Evolutionary conservation across 192 early-diverging fungal species (phyloP).

Genomic region (Pilaira anomala): DNA sequence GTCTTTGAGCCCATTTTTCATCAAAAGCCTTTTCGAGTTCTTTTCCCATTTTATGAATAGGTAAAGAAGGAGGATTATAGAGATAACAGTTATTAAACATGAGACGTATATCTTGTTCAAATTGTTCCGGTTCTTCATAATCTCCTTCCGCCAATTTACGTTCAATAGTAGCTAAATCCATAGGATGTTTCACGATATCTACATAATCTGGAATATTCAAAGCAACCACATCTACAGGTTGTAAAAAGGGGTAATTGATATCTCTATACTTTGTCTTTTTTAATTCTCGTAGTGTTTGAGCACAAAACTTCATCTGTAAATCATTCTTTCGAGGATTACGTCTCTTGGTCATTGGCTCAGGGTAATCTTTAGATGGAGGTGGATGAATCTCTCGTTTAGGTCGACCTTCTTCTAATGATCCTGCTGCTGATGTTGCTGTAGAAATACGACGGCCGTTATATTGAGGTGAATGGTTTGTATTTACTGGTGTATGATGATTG

Average conservation of each 20-base stretch:
- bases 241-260: constrained; percentile 69
- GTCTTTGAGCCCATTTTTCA: constrained; percentile 61
- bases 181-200: constrained; percentile 79
- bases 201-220: constrained; percentile 88
- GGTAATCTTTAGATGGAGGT: constrained; percentile 51
- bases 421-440: too few relatives aligned
- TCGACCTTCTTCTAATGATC: constrained; percentile 54
- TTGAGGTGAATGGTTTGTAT: constrained; percentile 11
- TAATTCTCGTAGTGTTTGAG: constrained; percentile 59
- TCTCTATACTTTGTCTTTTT: constrained; percentile 64
- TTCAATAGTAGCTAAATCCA: constrained; percentile 83
- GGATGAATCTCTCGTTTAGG: constrained; percentile 70
- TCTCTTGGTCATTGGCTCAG: constrained; percentile 35
- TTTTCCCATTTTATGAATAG: constrained; percentile 68
- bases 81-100: constrained; percentile 86
- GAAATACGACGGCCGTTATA: constrained; percentile 33
- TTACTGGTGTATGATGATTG: too few relatives aligned
- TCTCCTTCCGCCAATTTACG: constrained; percentile 61
- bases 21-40: constrained; percentile 78
- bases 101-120: constrained; percentile 72
- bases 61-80: constrained; percentile 70
- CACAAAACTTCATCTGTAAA: constrained; percentile 63
- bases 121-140: constrained; percentile 64
- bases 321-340: constrained; percentile 46
- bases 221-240: constrained; percentile 83